Conservation (phyloP, 2,329 filamentous ascomycete genomes). For the Lachnellula occidentalis region DNA sequence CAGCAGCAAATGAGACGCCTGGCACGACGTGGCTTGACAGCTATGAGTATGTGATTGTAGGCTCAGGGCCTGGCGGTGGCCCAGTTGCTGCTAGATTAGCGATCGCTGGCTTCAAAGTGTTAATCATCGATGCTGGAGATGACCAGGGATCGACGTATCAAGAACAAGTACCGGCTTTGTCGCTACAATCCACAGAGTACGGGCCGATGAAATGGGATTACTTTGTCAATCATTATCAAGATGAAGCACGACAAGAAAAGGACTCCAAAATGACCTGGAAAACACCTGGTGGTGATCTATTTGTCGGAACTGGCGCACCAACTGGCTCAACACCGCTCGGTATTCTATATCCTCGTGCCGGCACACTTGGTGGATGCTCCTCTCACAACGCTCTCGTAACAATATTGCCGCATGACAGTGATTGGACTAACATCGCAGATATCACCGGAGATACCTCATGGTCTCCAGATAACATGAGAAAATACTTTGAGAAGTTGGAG, state of each 20-base stretch:
- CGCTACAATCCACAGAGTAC: conserved; percentile 32
- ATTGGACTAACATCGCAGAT: conserved; percentile 21
- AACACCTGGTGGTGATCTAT: conserved; percentile 24
- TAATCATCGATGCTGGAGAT: conserved; percentile 50
- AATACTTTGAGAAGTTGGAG: conserved; percentile 39
- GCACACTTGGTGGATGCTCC: conserved; percentile 28
- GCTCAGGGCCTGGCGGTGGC: conserved; percentile 46
- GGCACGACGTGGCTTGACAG: neutral
- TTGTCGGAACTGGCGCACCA: conserved; percentile 24
- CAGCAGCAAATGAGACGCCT: too few relatives aligned
- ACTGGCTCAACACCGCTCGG: conserved; percentile 22
- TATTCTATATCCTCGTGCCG: conserved; percentile 28
- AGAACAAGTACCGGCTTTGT: conserved; percentile 44
- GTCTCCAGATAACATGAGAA: conserved; percentile 35
- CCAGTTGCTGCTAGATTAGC: conserved; percentile 46
- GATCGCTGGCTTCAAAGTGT: conserved; percentile 44
- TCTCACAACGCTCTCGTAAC: conserved; percentile 22
- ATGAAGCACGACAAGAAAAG: conserved; percentile 6
- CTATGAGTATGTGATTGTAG: conserved; percentile 36
- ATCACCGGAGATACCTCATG: conserved; percentile 24
- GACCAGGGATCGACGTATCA: conserved; percentile 40
- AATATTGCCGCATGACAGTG: conserved; percentile 16
- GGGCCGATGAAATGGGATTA: conserved; percentile 47
- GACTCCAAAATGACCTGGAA: conserved; percentile 32
- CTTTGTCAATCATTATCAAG: conserved; percentile 17